Evolutionary conservation across 2,329 filamentous ascomycete genomes (phyloP).

Genomic region (Fusarium hostae): DNA sequence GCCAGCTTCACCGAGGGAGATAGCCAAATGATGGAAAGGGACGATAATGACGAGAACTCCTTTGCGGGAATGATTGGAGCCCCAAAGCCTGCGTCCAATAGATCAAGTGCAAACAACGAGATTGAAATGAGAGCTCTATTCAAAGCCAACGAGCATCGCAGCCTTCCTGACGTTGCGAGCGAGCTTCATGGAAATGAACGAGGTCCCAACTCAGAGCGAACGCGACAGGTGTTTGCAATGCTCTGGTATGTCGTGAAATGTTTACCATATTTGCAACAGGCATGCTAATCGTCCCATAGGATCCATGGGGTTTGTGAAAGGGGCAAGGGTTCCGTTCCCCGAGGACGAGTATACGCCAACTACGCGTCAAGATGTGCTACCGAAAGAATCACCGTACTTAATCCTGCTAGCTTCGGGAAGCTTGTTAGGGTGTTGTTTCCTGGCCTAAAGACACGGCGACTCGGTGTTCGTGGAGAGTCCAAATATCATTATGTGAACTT

Average conservation of each 20-base stretch:
- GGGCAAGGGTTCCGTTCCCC: slow-evolving; percentile 86
- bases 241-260: slow-evolving; percentile 70
- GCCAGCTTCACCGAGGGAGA: slow-evolving; percentile 68
- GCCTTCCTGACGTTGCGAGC: slow-evolving; percentile 75
- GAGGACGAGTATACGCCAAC: slow-evolving; percentile 93
- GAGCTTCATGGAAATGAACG: slow-evolving; percentile 83
- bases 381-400: slow-evolving; percentile 92
- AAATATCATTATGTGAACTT: slow-evolving; percentile 95
- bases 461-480: slow-evolving; percentile 94
- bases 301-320: slow-evolving; percentile 77
- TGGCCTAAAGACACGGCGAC: slow-evolving; percentile 88
- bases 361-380: slow-evolving; percentile 94
- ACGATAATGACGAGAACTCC: slow-evolving; percentile 69
- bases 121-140: slow-evolving; percentile 82
- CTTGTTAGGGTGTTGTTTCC: slow-evolving; percentile 96
- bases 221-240: slow-evolving; percentile 89
- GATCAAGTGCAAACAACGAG: slow-evolving; percentile 82
- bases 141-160: slow-evolving; percentile 73
- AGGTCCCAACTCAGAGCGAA: slow-evolving; percentile 83
- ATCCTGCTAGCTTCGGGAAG: slow-evolving; percentile 97
- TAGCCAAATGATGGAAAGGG: slow-evolving; percentile 69
- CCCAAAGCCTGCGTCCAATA: slow-evolving; percentile 67
- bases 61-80: slow-evolving; percentile 57
- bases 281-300: slow-evolving; percentile 58
- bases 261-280: slow-evolving; percentile 17